Evolutionary conservation across 2,329 filamentous ascomycete species (phyloP).

Genomic region (Venturia nashicola): DNA sequence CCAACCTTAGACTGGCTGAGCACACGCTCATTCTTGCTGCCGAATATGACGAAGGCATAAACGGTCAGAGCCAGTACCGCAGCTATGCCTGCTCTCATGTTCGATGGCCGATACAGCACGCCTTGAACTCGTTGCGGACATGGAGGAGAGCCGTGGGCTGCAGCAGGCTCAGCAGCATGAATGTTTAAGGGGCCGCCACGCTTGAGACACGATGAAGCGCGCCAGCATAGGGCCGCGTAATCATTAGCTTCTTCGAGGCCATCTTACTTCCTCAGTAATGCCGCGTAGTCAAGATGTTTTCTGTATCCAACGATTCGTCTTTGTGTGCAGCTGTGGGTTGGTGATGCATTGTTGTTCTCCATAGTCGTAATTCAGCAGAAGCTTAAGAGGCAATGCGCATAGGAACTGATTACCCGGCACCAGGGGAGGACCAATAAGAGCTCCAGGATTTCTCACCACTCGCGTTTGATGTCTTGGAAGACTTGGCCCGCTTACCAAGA

Average conservation of each 20-base stretch:
- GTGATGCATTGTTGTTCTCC: too few species aligned
- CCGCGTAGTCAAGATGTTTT: background rate
- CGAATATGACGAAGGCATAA: background rate
- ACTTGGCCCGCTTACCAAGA: background rate
- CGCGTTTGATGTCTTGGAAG: background rate
- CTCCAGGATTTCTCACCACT: background rate
- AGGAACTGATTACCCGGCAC: background rate
- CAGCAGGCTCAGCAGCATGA: background rate
- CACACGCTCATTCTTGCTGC: background rate
- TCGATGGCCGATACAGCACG: background rate
- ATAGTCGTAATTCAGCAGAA: background rate
- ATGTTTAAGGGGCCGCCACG: conserved; percentile 2
- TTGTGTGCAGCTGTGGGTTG: background rate
- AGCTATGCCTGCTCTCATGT: background rate
- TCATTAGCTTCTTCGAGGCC: background rate
- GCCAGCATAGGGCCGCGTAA: background rate
- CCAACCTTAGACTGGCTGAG: background rate
- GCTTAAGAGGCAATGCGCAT: background rate
- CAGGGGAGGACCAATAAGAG: background rate
- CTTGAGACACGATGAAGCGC: background rate
- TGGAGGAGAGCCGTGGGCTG: conserved; percentile 1
- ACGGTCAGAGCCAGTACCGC: background rate
- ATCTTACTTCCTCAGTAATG: background rate
- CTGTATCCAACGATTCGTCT: background rate
- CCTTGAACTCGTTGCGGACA: background rate